Evolutionary conservation across 2,329 filamentous ascomycete species (phyloP).

Genomic region (Coniosporium tulheliwenetii): DNA sequence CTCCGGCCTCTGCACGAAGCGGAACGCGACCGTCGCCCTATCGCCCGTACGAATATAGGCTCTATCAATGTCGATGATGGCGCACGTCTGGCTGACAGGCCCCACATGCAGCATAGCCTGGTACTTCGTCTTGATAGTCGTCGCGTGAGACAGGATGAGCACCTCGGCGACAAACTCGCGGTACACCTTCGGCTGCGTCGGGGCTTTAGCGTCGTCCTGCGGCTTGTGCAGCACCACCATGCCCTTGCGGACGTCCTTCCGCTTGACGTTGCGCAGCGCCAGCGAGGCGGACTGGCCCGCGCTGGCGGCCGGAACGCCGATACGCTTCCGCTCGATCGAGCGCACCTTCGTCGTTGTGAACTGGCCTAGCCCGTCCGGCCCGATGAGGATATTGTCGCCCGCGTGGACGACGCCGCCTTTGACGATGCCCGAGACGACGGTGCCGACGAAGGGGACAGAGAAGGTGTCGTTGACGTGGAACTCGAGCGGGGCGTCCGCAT

Average conservation of each 20-base stretch:
- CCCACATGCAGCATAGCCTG: conserved; percentile 98
- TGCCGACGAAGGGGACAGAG: conserved; percentile 92
- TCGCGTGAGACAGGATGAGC: conserved; percentile 86
- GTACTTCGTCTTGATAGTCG: conserved; percentile 91
- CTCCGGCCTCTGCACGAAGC: conserved; percentile 86
- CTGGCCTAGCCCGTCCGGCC: conserved; percentile 78
- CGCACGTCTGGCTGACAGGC: conserved; percentile 85
- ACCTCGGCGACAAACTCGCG: conserved; percentile 52
- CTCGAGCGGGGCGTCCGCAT: conserved; percentile 75
- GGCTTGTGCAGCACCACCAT: conserved; percentile 89
- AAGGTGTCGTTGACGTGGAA: conserved; percentile 97
- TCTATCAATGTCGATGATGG: conserved; percentile 95
- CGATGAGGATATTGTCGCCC: conserved; percentile 78
- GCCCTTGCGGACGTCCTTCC: conserved; percentile 90
- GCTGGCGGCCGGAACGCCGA: conserved; percentile 71
- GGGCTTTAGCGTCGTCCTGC: conserved; percentile 37
- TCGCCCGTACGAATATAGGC: conserved; percentile 89
- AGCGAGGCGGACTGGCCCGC: conserved; percentile 91
- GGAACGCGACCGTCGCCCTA: conserved; percentile 84
- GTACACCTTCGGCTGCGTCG: conserved; percentile 21
- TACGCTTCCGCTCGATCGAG: conserved; percentile 88
- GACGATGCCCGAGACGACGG: conserved; percentile 87
- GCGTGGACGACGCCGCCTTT: conserved; percentile 71
- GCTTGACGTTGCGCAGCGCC: conserved; percentile 69
- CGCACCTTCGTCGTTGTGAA: conserved; percentile 78